Evolutionary conservation across 179 eudicot genomes (phyloP).

Genomic region (Patellifolia procumbens): DNA sequence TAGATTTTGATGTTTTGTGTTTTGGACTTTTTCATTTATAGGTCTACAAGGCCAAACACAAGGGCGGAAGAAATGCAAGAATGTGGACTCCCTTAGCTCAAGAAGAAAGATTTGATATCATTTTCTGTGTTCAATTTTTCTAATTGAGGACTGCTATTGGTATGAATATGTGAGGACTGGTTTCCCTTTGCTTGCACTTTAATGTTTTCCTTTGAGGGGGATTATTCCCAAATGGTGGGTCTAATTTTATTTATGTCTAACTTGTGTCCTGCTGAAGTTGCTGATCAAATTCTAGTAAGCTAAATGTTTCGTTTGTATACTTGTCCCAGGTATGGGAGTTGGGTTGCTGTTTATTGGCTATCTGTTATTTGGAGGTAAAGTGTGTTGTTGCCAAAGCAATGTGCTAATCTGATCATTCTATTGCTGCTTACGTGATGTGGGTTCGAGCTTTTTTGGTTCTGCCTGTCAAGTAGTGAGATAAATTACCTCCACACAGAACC

Average conservation of each 20-base stretch:
- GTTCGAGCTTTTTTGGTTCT: slow-evolving; percentile 2
- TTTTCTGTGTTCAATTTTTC: slow-evolving; percentile 7
- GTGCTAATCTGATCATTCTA: background rate
- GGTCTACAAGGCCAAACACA: slow-evolving; percentile 20
- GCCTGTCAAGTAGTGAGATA: background rate
- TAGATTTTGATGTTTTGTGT: slow-evolving; percentile 10
- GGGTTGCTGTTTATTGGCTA: too few species aligned
- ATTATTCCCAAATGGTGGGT: background rate
- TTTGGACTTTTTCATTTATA: slow-evolving; percentile 21
- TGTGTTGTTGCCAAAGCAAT: background rate
- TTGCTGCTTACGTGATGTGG: background rate
- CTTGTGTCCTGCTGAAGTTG: background rate
- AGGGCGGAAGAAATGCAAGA: slow-evolving; percentile 22
- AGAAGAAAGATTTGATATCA: slow-evolving; percentile 24
- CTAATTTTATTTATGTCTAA: background rate
- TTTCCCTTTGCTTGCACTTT: slow-evolving; percentile 1
- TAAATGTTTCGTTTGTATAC: background rate
- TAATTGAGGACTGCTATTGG: background rate
- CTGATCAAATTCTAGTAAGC: background rate
- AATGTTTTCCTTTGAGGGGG: background rate
- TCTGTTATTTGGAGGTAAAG: background rate
- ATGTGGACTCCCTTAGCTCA: slow-evolving; percentile 17
- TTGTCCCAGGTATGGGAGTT: background rate
- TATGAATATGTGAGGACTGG: slow-evolving; percentile 10
- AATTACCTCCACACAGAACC: background rate